Evolutionary conservation across 2,329 filamentous ascomycete genomes (phyloP), one percentile per base, ranked within the genome.

Genomic region (Cercospora citrullina): DNA sequence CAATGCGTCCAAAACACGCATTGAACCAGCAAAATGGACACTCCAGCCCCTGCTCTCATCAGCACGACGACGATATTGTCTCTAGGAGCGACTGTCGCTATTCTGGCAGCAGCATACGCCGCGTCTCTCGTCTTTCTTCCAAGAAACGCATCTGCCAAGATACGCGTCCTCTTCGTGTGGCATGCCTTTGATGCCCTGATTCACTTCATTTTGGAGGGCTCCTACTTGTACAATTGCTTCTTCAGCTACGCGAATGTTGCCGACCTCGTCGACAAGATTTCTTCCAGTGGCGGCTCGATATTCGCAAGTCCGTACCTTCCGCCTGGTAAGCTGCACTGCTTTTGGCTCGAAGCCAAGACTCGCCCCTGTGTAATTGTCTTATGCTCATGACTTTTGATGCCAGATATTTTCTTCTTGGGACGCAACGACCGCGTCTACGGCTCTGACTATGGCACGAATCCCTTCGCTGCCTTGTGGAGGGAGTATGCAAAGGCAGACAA

Each of bases 161-260:
- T 85, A 65, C 92, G 93, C 69, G 82, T 91, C 77, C 89, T 97
- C 72, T 97, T 97, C 85, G 87, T 96, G 81, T 97, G 94, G 94
- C 94, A 97, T 82, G 86, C 92, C 42, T 96, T 96, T 81, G 94
- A 97, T 79, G 92, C 92, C 33, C 86, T 97, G 53, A 94, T 94
- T 76, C 95, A 99, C 83, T 88, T 96, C 80, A 84, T 93, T 78
- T 91, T 98, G 78, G 94, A 98, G 82, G 94, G 93, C 64, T 90
- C 89, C 75, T 98, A 93, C 80, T 88, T 97, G 26, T 97, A 93
- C 85, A 92, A 96, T 82, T 96, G 92, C 83, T 96, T 98, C 86
- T 94, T 93, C 85, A 85, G 85, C 72, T 88, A 83, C 75, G 77
- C 86, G 45, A 79, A 83, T 7, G 79, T 79, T 45, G 45, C 66